Conservation (phyloP, 2,329 filamentous ascomycete species). For the Aspergillus aculeatinus region DNA sequence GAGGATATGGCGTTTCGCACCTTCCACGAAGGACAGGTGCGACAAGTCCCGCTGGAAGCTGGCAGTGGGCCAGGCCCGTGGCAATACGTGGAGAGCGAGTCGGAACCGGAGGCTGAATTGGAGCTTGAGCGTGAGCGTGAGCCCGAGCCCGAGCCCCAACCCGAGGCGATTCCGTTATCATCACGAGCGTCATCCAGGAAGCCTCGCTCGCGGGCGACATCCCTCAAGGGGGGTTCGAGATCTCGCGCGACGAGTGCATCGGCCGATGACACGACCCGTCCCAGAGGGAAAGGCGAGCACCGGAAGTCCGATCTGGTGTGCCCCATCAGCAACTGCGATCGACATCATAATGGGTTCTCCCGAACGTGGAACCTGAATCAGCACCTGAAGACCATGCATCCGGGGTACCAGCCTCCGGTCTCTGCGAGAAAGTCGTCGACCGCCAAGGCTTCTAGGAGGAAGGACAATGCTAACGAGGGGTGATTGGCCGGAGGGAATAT, state of each 20-base stretch:
- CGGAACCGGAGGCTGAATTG: constrained; percentile 11
- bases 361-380: constrained; percentile 40
- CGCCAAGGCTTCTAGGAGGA: not conserved
- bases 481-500: not conserved
- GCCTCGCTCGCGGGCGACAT: constrained; percentile 12
- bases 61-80: constrained; percentile 18
- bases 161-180: constrained; percentile 7
- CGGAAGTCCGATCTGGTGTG: constrained; percentile 32
- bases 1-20: constrained; percentile 67
- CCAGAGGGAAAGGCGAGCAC: constrained; percentile 27
- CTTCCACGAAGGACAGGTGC: constrained; percentile 46
- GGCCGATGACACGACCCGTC: not conserved
- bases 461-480: not conserved
- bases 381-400: constrained; percentile 36
- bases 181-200: constrained; percentile 1
- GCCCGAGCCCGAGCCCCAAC: constrained; percentile 1
- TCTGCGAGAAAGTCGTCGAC: constrained; percentile 2
- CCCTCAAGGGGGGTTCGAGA: constrained; percentile 12
- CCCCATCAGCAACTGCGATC: constrained; percentile 30
- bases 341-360: constrained; percentile 35
- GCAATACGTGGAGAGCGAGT: constrained; percentile 37
- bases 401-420: constrained; percentile 16
- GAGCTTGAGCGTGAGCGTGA: not conserved
- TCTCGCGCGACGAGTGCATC: constrained; percentile 15
- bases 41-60: constrained; percentile 15